Conservation (phyloP, 352 stramenopile genomes). For the Phytophthora pinifolia region DNA sequence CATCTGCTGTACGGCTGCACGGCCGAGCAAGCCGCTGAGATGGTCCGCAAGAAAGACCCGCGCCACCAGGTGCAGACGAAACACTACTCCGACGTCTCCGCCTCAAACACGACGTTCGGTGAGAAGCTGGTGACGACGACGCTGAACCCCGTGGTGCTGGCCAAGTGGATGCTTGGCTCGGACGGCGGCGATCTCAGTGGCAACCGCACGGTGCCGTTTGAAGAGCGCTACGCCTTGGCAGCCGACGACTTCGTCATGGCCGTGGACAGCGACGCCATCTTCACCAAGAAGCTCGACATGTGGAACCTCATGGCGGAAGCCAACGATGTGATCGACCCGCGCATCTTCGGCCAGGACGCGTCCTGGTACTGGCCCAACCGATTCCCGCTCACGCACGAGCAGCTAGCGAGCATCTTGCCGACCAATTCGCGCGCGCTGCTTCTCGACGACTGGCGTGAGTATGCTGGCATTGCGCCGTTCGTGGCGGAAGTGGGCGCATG, state of each 20-base stretch:
- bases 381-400: conserved; percentile 39
- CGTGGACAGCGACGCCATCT: conserved; percentile 79
- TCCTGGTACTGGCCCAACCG: conserved; percentile 74
- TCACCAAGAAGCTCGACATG: conserved; percentile 80
- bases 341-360: conserved; percentile 71
- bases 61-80: conserved; percentile 43
- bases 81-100: conserved; percentile 41
- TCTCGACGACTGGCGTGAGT: conserved; percentile 70
- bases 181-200: conserved; percentile 23
- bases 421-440: conserved; percentile 40
- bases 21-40: conserved; percentile 28
- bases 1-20: conserved; percentile 79
- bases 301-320: conserved; percentile 66
- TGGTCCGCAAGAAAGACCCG: conserved; percentile 56
- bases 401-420: conserved; percentile 41
- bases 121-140: conserved; percentile 65
- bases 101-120: conserved; percentile 43
- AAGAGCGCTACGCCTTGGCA: conserved; percentile 37
- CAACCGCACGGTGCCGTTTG: conserved; percentile 18
- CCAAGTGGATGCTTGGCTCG: conserved; percentile 52
- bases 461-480: conserved; percentile 71
- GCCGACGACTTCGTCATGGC: conserved; percentile 76
- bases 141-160: conserved; percentile 52
- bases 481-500: conserved; percentile 60
- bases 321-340: conserved; percentile 64